These are phyloP conservation scores for Grosmannia penicillata DNA, from an alignment of 2,329 filamentous ascomycete species.

Conservation along the genomic window DNA sequence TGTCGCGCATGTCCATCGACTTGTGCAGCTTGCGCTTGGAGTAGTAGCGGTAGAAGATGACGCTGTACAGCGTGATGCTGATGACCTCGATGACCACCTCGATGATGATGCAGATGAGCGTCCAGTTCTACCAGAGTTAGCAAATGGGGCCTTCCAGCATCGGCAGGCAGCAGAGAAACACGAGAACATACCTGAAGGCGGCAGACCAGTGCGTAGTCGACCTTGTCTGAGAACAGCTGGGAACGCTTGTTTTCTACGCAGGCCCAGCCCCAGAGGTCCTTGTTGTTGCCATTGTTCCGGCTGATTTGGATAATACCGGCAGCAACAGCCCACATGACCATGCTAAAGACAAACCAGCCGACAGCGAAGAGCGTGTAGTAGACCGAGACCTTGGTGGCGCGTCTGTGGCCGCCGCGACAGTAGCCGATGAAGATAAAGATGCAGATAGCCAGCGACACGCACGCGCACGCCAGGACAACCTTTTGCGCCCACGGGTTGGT, in stretches of 20 bases:
- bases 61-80: constrained; percentile 80
- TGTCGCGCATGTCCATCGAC: constrained; percentile 91
- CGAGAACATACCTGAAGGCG: constrained; percentile 53
- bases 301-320: constrained; percentile 72
- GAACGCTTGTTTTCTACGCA: constrained; percentile 77
- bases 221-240: constrained; percentile 61
- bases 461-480: constrained; percentile 63
- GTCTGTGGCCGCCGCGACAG: constrained; percentile 71
- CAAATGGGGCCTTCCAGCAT: neutral
- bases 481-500: constrained; percentile 86
- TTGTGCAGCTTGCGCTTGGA: constrained; percentile 90
- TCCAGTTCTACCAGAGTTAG: constrained; percentile 60
- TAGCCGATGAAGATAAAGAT: constrained; percentile 73
- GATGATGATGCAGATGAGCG: constrained; percentile 90
- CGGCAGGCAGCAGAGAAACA: neutral
- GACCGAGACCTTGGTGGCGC: constrained; percentile 82
- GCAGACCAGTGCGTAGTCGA: constrained; percentile 84
- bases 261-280: constrained; percentile 98
- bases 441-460: constrained; percentile 66
- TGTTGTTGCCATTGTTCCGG: constrained; percentile 55
- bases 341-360: constrained; percentile 83
- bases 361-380: constrained; percentile 95
- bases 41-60: constrained; percentile 96
- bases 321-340: constrained; percentile 82
- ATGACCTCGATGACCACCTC: constrained; percentile 88